Base-by-base conservation (phyloP, 352 stramenopile species). In the Globisporangium parvum region DNA sequence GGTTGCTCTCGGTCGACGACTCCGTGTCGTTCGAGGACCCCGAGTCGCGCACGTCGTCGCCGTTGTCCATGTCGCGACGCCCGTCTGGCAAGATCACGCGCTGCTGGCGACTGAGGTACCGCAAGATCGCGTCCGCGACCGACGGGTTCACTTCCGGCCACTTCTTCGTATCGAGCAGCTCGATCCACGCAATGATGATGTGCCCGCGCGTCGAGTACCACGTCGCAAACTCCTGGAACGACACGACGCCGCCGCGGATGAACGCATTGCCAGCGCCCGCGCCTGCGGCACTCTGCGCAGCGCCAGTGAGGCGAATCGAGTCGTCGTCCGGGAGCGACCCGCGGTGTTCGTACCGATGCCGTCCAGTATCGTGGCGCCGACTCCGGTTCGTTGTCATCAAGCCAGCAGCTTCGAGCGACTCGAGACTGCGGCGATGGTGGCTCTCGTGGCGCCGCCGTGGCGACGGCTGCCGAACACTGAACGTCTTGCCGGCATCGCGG, bases 151-250 rank as follows among this genome's bases (percentile, higher is more conserved):
- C 82, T 46, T 77, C 70, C 0, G 81, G 85, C 84, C 85, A 94
- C 55, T 95, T 94, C 54, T 89, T 88, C 2, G 82, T 64, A 45
- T 92, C 82, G 12, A 95, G 57, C 0, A 96, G 58, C 56, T 95
- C 85, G 46, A 95, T 80, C 85, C 86, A 96, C 3, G 87, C 80
- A 17, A 94, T 93, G 31, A 91, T 82, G 20, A 76, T 84, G 54
- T 87, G 86, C 3, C 87, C 87, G 51, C 88, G 70, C 20, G 80
- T 70, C 11, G 78, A 87, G 60, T 96, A 96, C 87, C 87, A 96
- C 11, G 77, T 64, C 6, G 77, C 81, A 67, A 96, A 96, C 45
- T 91, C 77, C 52, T 92, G 77, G 51, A 94, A 93, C 0, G 82
- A 83, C 11, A 96, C 79, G 6, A 91, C 77, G 10, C 81, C 83